These are phyloP conservation scores for Epichloe sp. DNA, from an alignment of 2,329 filamentous ascomycete genomes.

Conservation along the genomic window DNA sequence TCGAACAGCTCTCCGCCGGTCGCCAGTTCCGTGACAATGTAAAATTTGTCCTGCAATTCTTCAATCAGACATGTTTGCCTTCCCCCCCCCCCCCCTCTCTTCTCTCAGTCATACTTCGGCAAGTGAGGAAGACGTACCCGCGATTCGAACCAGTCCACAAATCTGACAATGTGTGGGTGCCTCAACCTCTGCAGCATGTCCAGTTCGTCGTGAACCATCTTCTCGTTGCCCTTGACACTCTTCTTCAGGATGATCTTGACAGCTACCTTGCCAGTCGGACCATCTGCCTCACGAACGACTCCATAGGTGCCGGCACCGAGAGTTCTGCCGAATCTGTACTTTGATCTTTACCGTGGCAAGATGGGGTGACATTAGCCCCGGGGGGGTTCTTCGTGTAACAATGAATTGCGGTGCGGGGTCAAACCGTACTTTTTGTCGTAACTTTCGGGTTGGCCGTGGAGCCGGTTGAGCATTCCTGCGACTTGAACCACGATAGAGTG, in stretches of 20 bases:
- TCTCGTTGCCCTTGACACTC: slow-evolving; percentile 95
- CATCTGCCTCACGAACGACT: slow-evolving; percentile 89
- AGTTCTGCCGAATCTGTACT: slow-evolving; percentile 85
- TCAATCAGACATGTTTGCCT: background rate
- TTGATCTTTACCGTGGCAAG: slow-evolving; percentile 40
- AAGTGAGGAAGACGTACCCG: slow-evolving; percentile 44
- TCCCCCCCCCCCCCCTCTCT: background rate
- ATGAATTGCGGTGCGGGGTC: slow-evolving; percentile 12
- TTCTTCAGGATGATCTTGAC: slow-evolving; percentile 99
- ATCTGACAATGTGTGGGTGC: slow-evolving; percentile 92
- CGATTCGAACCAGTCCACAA: slow-evolving; percentile 98
- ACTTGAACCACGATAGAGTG: slow-evolving; percentile 35
- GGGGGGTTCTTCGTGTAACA: background rate
- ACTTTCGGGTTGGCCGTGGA: slow-evolving; percentile 91
- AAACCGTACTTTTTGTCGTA: slow-evolving; percentile 89
- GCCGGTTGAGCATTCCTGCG: slow-evolving; percentile 83
- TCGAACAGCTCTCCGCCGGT: slow-evolving; percentile 96
- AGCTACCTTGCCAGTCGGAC: slow-evolving; percentile 72
- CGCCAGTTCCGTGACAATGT: slow-evolving; percentile 93
- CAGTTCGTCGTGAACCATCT: slow-evolving; percentile 97
- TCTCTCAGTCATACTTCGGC: too few relatives aligned
- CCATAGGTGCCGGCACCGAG: slow-evolving; percentile 96
- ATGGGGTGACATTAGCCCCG: background rate
- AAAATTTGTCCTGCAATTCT: slow-evolving; percentile 77
- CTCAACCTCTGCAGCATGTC: slow-evolving; percentile 82